A percentile compares a stretch with the other conserved stretches of the same genome.
phyloP scores from a whole-genome alignment of 2,329 filamentous ascomycete genomes.

The Fusarium robinianum region DNA sequence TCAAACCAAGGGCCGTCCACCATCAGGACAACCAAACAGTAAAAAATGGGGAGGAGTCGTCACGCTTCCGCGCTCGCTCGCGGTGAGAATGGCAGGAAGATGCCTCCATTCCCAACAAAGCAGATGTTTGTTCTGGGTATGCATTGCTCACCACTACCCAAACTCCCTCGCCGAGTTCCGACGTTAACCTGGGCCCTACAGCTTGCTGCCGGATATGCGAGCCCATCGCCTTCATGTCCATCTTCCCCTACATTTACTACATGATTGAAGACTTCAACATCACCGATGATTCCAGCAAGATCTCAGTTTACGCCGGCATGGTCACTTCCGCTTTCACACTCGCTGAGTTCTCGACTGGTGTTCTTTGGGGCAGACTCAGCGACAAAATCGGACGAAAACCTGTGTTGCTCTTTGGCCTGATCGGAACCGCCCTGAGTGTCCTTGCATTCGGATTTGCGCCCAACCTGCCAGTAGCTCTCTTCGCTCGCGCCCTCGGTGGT shows the following conservation, averaged over 20 bases:
- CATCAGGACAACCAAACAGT: no score
- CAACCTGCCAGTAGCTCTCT: slow-evolving; percentile 78
- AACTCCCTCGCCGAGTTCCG: neutral
- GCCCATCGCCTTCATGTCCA: slow-evolving; percentile 99
- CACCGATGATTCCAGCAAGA: slow-evolving; percentile 75
- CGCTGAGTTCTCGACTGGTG: slow-evolving; percentile 89
- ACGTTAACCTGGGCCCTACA: slow-evolving; percentile 42
- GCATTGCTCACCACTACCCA: no score
- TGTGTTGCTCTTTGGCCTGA: slow-evolving; percentile 84
- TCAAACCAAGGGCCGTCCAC: no score
- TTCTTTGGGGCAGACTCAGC: slow-evolving; percentile 91
- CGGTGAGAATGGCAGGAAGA: slow-evolving; percentile 27
- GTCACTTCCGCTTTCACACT: slow-evolving; percentile 96
- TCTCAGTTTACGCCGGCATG: slow-evolving; percentile 92
- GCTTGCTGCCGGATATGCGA: slow-evolving; percentile 96
- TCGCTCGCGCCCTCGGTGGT: slow-evolving; percentile 87
- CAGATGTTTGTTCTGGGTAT: slow-evolving; percentile 60
- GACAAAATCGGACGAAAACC: slow-evolving; percentile 92
- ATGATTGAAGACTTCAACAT: slow-evolving; percentile 94
- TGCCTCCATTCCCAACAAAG: slow-evolving; percentile 45
- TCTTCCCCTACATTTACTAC: slow-evolving; percentile 97
- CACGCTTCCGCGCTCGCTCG: slow-evolving; percentile 31
- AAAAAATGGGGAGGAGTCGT: slow-evolving; percentile 39
- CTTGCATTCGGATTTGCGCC: slow-evolving; percentile 88
- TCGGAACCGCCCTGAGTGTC: slow-evolving; percentile 91